Base-by-base conservation (phyloP, 2,329 filamentous ascomycete species). In the Beauveria pseudobassiana region DNA sequence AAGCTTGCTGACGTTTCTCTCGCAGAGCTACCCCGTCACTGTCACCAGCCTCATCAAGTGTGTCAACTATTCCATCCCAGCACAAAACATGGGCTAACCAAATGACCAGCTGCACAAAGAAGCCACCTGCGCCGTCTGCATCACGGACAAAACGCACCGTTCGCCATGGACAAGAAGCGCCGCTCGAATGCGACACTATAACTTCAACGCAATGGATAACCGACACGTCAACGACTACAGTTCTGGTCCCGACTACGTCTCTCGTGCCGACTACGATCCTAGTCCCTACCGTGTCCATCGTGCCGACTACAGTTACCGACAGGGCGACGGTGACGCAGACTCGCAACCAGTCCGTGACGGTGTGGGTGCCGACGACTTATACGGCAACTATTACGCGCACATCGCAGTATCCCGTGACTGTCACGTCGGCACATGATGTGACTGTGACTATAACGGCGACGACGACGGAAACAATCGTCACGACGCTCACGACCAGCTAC, bases 401-500 rank as follows among this genome's bases (percentile, higher is more conserved):
- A 1, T 51, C 53, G 2, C 4, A 2, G 7, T 62, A 34, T 12
- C 60, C 60, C 1, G 20, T 48, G 3, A 59, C 59, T 8, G 34
- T 52, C 10, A 63, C 59, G 2, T 42, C 48, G n/a, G 53, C 34
- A 3, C 40, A 50, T 22, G 30, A 50, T 5, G 53, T 62, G 22
- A 58, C 53, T 2, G 42, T 59, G 26, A 62, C 59, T 5, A 51
- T 14, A 22, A 59, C 53, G 43, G 34, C 46, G 8, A 59, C 43
- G 14, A 46, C 50, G 8, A 56, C 66, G 30, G 59, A 55, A 24
- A 66, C 64, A 5, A 24, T 63, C 1, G 49, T 62, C 14, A 57
- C 57, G 9, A 64, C 58, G 3, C 1, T 49, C 4, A 65, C 67
- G 22, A 75, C 72, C 0, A 52, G 74, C 14, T 68, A 72, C 2